Conservation (phyloP, 495 filamentous ascomycete species). For the Hyphodiscus hymeniophilus region DNA sequence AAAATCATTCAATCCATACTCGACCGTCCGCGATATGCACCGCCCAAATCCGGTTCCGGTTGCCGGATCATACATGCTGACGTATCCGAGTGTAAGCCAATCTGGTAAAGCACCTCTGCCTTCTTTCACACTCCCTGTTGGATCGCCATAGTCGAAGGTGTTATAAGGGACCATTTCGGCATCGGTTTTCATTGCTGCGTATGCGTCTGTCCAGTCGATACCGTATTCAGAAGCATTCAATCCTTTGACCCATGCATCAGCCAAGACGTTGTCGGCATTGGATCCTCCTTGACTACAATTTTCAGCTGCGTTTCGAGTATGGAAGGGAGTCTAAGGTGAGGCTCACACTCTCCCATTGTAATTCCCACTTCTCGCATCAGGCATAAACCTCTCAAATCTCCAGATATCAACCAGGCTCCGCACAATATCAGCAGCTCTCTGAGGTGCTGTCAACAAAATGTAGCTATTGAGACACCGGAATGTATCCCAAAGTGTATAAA, state of each 20-base stretch:
- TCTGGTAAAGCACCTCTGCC: constrained; percentile 60
- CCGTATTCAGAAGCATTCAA: constrained; percentile 32
- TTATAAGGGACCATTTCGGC: constrained; percentile 60
- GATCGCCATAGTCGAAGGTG: constrained; percentile 9
- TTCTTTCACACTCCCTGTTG: constrained; percentile 52
- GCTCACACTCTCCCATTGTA: constrained; percentile 43
- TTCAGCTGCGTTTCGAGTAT: too few relatives aligned
- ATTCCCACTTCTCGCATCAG: constrained; percentile 53
- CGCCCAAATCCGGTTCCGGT: constrained; percentile 51
- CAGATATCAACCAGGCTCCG: constrained; percentile 64
- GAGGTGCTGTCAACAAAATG: constrained; percentile 56
- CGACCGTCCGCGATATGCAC: constrained; percentile 60
- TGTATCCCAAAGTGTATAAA: constrained; percentile 58
- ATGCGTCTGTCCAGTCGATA: constrained; percentile 63
- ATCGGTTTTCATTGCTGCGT: constrained; percentile 64
- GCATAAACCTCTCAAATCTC: constrained; percentile 56
- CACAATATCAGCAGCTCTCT: constrained; percentile 56
- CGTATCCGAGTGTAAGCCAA: constrained; percentile 61
- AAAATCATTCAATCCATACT: constrained; percentile 74
- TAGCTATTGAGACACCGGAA: constrained; percentile 62
- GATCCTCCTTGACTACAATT: constrained; percentile 56
- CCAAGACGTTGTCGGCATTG: constrained; percentile 64
- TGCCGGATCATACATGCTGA: constrained; percentile 34
- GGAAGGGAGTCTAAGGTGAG: too few relatives aligned
- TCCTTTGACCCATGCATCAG: constrained; percentile 63